A percentile compares a stretch with the other conserved stretches of the same genome.
phyloP scores from a whole-genome alignment of 805 yeast genomes.

The Pichia rugopelliculosa region DNA sequence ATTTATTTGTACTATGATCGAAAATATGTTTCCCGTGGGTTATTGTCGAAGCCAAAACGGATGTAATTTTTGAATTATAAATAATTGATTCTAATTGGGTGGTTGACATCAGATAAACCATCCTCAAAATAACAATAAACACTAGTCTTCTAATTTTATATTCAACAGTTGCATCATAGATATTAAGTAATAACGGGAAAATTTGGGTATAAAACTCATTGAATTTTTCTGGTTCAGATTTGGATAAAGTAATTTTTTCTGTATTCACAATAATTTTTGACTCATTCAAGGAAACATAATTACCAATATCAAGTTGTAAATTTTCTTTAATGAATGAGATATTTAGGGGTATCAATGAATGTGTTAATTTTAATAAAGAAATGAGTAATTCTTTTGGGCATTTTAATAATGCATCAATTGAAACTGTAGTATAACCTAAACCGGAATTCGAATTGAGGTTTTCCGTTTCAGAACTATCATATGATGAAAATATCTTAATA shows the following conservation, averaged over 20 bases:
- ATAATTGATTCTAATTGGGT: constrained; percentile 28
- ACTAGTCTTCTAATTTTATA: constrained; percentile 52
- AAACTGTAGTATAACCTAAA: constrained; percentile 18
- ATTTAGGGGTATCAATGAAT: constrained; percentile 48
- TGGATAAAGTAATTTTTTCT: constrained; percentile 28
- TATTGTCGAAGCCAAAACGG: constrained; percentile 51
- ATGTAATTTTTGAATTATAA: constrained; percentile 33
- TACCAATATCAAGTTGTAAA: constrained; percentile 23
- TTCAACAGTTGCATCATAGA: constrained; percentile 70
- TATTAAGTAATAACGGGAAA: constrained; percentile 48
- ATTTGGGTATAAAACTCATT: constrained; percentile 36
- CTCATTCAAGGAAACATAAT: constrained; percentile 13
- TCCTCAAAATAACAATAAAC: constrained; percentile 46
- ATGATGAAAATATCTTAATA: constrained; percentile 37
- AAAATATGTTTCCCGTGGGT: constrained; percentile 41
- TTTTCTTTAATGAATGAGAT: constrained; percentile 6
- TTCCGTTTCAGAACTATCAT: constrained; percentile 29
- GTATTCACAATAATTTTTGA: constrained; percentile 24
- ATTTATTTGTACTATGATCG: background rate
- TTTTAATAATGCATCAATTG: constrained; percentile 67
- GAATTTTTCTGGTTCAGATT: constrained; percentile 18
- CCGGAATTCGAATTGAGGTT: background rate
- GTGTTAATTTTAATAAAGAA: constrained; percentile 47
- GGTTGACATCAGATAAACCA: constrained; percentile 35
- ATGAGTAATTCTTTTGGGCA: constrained; percentile 61